Evolutionary conservation across 345 rosid species (phyloP), one percentile per base, ranked within the genome.

Genomic region (Sonneratia caseolaris): DNA sequence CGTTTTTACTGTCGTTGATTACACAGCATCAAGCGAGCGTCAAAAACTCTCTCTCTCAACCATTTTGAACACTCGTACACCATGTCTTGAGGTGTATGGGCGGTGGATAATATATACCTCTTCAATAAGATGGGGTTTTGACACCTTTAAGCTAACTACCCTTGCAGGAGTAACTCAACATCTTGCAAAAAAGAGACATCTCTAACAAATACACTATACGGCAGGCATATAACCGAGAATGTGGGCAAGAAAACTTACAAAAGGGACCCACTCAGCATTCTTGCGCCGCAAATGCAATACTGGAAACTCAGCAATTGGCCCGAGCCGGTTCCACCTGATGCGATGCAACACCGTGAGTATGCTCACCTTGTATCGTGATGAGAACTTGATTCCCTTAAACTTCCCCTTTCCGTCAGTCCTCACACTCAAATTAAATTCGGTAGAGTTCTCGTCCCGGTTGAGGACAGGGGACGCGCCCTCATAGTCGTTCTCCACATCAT

Each of bases 321-420:
- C 87, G 47, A 92, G 67, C 75, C 88, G 81, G 69, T 78, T 79
- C 96, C 92, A 89, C 73, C 91, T 79, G 73, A 90, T 77, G 73
- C 98, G 79, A 67, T 92, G 89, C 84, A 95, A 76, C 80, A 89
- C 94, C 7, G 99, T 90, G 66, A 95, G 76, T 76, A 95, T 84
- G 57, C 97, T 86, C 4, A 90, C 91, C 71, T 98, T 80, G 68
- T 82, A 90, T 72, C 77, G 76, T 0, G 99, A 92, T 0, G 99
- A 95, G 64, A 95, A 85, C 89, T 87, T 92, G 62, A 89, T 82
- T 66, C 84, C 86, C 81, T 89, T 95, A 68, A 83, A 95, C 76
- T 95, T 95, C 7, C 99, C 97, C 68, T 86, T 88, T 10, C 99
- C 99, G 53, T 92, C 99, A 47, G 92, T 86, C 78, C 99, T 86